Percentiles rank a stretch among this genome's conserved stretches.
Evolutionary conservation across 441 rosid species (phyloP).

Genomic region (Bocquillonia castaneifolia): DNA sequence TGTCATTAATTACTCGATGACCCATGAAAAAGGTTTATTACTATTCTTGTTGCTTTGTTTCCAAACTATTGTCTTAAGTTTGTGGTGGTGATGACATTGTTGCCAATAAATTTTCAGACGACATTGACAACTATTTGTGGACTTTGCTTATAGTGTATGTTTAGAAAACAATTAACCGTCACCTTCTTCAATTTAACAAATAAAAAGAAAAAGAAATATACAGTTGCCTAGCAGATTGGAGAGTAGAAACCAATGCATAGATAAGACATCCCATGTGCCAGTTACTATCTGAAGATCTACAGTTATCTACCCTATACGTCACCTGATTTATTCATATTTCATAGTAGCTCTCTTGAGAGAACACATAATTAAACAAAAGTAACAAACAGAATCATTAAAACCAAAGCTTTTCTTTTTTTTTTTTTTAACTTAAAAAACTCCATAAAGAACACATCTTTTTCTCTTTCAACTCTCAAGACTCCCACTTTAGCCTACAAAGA

Average conservation of each 20-base stretch:
- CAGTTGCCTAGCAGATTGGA: slow-evolving; percentile 1
- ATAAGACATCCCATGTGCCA: background rate
- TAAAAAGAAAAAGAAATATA: background rate
- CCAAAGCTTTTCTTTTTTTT: background rate
- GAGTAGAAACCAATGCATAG: too few relatives aligned
- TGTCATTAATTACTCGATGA: too few relatives aligned
- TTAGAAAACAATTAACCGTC: background rate
- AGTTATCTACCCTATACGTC: background rate
- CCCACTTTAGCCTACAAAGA: too few relatives aligned
- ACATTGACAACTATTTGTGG: background rate
- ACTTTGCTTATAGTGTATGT: background rate
- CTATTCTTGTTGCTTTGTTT: too few relatives aligned
- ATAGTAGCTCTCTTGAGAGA: background rate
- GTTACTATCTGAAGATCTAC: background rate
- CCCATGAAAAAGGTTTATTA: too few relatives aligned
- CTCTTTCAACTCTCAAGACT: background rate
- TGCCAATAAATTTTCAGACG: background rate
- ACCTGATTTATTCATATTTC: background rate
- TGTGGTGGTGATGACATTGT: background rate
- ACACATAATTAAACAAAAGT: background rate
- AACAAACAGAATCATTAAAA: slow-evolving; percentile 22
- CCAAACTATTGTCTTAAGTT: background rate
- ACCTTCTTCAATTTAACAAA: too few relatives aligned
- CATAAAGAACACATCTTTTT: background rate
- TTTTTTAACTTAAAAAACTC: background rate